phyloP scores from a whole-genome alignment of 495 filamentous ascomycete species.

The Mytilinidion resinicola region DNA sequence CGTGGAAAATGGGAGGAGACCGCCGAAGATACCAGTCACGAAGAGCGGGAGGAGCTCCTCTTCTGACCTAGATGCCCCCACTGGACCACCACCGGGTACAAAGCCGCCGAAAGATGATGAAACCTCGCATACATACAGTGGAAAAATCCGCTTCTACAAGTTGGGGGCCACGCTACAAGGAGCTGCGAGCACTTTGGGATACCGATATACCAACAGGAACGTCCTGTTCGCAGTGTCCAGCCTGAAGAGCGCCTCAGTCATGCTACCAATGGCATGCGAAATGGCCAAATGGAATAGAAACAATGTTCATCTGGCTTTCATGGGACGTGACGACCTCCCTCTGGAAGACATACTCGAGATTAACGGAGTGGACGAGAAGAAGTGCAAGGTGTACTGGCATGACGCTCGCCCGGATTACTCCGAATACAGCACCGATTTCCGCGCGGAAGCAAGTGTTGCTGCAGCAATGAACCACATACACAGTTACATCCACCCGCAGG shows the following conservation, averaged over 20 bases:
- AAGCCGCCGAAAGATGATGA: constrained; percentile 19
- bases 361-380: constrained; percentile 48
- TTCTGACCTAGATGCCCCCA: constrained; percentile 18
- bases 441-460: constrained; percentile 39
- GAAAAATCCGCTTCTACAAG: constrained; percentile 49
- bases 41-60: background rate
- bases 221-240: constrained; percentile 54
- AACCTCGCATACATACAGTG: constrained; percentile 46
- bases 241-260: constrained; percentile 47
- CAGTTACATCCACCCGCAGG: constrained; percentile 54
- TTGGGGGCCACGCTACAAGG: constrained; percentile 47
- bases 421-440: constrained; percentile 43
- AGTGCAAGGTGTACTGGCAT: constrained; percentile 52
- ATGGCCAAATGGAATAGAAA: constrained; percentile 52
- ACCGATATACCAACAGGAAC: constrained; percentile 43
- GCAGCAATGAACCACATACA: constrained; percentile 41
- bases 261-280: constrained; percentile 57
- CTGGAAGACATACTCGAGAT: constrained; percentile 47
- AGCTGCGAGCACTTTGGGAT: constrained; percentile 33
- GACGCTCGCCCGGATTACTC: constrained; percentile 52
- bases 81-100: constrained; percentile 24
- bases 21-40: background rate
- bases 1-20: background rate
- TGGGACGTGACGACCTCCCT: constrained; percentile 49
- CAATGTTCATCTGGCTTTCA: constrained; percentile 53